phyloP scores from a whole-genome alignment of 192 early-diverging fungal genomes.

The Gamsiella multidivaricata region DNA sequence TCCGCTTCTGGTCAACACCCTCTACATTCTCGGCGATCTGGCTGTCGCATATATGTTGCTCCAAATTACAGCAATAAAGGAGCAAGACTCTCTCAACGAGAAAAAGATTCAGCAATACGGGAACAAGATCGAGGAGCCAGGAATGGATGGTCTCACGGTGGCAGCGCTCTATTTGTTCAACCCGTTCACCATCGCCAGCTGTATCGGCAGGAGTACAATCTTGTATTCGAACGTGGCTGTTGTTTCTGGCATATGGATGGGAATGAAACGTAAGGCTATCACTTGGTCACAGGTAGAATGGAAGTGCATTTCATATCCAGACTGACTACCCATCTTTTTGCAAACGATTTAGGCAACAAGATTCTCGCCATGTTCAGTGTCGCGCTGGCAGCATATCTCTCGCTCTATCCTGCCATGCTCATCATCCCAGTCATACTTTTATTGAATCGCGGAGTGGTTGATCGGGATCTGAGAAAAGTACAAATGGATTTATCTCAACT shows the following conservation, averaged over 20 bases:
- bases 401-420: constrained; percentile 89
- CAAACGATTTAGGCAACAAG: constrained; percentile 56
- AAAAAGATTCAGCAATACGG: constrained; percentile 37
- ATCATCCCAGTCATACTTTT: constrained; percentile 69
- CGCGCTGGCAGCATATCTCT: constrained; percentile 85
- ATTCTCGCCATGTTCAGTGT: constrained; percentile 73
- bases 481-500: too few relatives aligned
- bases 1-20: constrained; percentile 62
- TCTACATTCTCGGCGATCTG: constrained; percentile 76
- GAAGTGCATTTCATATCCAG: too few relatives aligned
- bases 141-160: constrained; percentile 32
- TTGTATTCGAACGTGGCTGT: constrained; percentile 81
- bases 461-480: constrained; percentile 22
- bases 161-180: constrained; percentile 78
- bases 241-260: constrained; percentile 78
- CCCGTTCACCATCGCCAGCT: constrained; percentile 82
- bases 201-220: constrained; percentile 78
- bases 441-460: constrained; percentile 33
- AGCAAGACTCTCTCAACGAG: constrained; percentile 15
- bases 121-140: constrained; percentile 19
- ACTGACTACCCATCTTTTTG: neutral
- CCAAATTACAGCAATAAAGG: constrained; percentile 61
- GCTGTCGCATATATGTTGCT: constrained; percentile 69
- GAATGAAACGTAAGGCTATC: constrained; percentile 58
- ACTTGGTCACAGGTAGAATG: neutral